Conservation (phyloP, 192 early-diverging fungal species). For the Linderina pennispora region DNA sequence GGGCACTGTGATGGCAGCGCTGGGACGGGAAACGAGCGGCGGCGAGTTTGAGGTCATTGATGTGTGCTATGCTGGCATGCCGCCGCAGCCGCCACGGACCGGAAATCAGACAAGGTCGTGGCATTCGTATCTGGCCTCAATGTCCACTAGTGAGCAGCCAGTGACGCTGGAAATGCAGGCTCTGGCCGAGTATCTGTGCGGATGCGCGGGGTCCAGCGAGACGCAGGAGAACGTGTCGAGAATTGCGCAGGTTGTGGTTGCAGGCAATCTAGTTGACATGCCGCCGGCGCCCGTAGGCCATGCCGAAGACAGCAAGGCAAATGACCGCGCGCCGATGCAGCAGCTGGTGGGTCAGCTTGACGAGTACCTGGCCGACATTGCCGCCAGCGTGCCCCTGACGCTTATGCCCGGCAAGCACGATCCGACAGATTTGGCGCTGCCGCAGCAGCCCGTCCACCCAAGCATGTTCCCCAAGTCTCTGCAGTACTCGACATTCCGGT, state of each 20-base stretch:
- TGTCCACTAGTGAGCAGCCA: constrained; percentile 49
- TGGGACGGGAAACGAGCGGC: constrained; percentile 67
- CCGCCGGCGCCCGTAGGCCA: constrained; percentile 38
- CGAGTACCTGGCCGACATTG: constrained; percentile 56
- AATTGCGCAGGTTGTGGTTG: constrained; percentile 70
- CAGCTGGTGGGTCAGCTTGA: constrained; percentile 57
- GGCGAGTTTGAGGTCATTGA: constrained; percentile 86
- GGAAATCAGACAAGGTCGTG: constrained; percentile 44
- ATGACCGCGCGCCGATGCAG: constrained; percentile 37
- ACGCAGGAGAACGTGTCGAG: constrained; percentile 51
- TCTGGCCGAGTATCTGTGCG: constrained; percentile 72
- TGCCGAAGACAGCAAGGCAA: constrained; percentile 40
- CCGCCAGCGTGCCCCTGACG: constrained; percentile 55
- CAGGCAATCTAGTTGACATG: constrained; percentile 62
- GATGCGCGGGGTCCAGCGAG: constrained; percentile 55
- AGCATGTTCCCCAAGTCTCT: constrained; percentile 61
- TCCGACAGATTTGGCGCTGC: constrained; percentile 69
- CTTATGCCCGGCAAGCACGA: constrained; percentile 80
- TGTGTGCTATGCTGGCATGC: constrained; percentile 66
- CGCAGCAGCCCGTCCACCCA: constrained; percentile 79
- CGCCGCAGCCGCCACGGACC: constrained; percentile 44
- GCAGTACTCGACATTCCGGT: constrained; percentile 56
- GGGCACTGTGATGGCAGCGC: constrained; percentile 70
- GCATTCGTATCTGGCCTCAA: constrained; percentile 76
- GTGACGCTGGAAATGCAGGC: constrained; percentile 61